Evolutionary conservation across 805 yeast species (phyloP).

Genomic region (Saccharomycopsis lassenensis): DNA sequence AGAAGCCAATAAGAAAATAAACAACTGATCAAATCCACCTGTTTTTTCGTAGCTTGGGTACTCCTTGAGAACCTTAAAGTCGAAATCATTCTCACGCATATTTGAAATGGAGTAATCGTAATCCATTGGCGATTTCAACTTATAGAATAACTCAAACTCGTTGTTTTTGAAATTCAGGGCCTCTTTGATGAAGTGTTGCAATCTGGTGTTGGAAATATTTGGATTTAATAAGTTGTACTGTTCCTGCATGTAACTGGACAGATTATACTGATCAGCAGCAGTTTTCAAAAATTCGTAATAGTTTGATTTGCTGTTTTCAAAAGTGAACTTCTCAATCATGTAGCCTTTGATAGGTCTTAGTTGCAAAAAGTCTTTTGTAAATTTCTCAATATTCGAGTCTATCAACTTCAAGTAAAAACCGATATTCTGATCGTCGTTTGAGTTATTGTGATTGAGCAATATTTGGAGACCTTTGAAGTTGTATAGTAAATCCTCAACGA

Average conservation of each 20-base stretch:
- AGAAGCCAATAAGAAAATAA: no score
- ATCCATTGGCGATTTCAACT: slow-evolving; percentile 9
- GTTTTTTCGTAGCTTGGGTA: no score
- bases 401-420: no score
- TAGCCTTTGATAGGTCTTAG: slow-evolving; percentile 14
- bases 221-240: background rate
- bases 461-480: slow-evolving; percentile 4
- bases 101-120: slow-evolving; percentile 8
- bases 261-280: background rate
- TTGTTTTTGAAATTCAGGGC: slow-evolving; percentile 4
- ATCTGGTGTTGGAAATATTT: background rate
- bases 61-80: no score
- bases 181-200: slow-evolving; percentile 2
- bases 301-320: background rate
- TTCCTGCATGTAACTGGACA: no score
- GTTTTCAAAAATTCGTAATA: background rate
- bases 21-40: no score
- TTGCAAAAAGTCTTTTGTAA: slow-evolving; percentile 1
- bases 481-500: slow-evolving; percentile 4
- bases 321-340: slow-evolving; percentile 13
- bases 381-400: slow-evolving; percentile 1
- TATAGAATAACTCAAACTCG: slow-evolving; percentile 8
- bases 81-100: no score
- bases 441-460: background rate
- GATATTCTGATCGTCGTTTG: no score